Conservation (phyloP, 441 rosid genomes). For the Gossypium lobatum region DNA sequence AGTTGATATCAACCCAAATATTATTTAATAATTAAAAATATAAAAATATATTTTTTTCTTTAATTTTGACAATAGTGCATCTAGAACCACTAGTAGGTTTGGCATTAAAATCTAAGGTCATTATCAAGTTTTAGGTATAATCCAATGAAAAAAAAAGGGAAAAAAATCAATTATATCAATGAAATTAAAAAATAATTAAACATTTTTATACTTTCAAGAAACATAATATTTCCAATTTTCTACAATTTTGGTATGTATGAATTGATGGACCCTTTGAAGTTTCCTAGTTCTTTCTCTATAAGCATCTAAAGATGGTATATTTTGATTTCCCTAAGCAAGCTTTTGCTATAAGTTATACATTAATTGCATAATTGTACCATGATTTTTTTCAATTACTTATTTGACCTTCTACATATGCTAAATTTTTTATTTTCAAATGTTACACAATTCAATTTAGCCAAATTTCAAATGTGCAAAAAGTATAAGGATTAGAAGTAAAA, state of each 20-base stretch:
- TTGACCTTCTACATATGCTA: neutral
- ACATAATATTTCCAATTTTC: neutral
- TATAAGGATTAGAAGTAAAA: too few relatives aligned
- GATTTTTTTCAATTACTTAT: too few relatives aligned
- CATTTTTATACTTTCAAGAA: conserved; percentile 20
- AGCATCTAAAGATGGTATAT: neutral
- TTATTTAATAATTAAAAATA: too few relatives aligned
- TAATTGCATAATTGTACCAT: neutral
- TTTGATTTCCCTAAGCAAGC: neutral
- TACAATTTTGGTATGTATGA: neutral
- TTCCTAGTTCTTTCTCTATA: neutral
- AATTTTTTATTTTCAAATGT: too few relatives aligned
- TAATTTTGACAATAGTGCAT: neutral
- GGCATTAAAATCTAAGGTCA: conserved; percentile 1
- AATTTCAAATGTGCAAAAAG: too few relatives aligned
- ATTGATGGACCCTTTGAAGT: conserved; percentile 4
- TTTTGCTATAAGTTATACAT: neutral
- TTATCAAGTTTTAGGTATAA: neutral
- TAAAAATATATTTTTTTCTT: too few relatives aligned
- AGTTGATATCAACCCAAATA: too few relatives aligned
- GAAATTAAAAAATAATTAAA: neutral
- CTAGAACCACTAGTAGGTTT: neutral
- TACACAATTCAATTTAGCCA: too few relatives aligned
- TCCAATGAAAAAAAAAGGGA: neutral
- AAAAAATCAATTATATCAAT: neutral